These are phyloP conservation scores for Lasiodiplodia gonubiensis DNA, from an alignment of 2,329 filamentous ascomycete genomes.

Conservation along the genomic window DNA sequence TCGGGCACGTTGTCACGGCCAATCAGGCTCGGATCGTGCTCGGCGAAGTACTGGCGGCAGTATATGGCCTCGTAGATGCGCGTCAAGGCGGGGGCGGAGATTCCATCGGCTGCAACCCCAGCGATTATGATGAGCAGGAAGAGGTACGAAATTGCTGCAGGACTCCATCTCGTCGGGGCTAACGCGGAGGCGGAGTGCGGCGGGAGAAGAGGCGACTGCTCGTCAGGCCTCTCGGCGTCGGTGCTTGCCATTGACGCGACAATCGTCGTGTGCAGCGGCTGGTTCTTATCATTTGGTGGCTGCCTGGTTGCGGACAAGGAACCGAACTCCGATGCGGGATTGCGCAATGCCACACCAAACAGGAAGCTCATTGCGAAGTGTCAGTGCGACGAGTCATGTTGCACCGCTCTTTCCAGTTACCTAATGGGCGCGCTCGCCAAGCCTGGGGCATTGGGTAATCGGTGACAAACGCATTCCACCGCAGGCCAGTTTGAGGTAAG, in stretches of 20 bases:
- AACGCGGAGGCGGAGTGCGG: neutral
- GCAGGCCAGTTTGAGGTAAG: constrained; percentile 22
- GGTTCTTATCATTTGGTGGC: neutral
- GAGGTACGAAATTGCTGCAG: constrained; percentile 32
- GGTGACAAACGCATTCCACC: constrained; percentile 24
- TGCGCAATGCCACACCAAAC: neutral
- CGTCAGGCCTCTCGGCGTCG: neutral
- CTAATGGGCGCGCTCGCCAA: constrained; percentile 20
- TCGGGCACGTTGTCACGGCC: constrained; percentile 41
- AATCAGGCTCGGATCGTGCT: constrained; percentile 41
- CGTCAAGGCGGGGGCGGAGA: constrained; percentile 50
- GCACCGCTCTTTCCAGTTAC: constrained; percentile 13
- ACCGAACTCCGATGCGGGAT: constrained; percentile 5
- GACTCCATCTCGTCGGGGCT: neutral
- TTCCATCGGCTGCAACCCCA: constrained; percentile 51
- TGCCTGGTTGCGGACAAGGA: constrained; percentile 2
- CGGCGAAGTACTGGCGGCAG: constrained; percentile 57
- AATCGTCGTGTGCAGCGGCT: neutral
- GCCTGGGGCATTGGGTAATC: constrained; percentile 19
- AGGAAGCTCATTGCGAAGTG: neutral
- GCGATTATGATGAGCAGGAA: constrained; percentile 51
- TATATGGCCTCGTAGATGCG: constrained; percentile 61
- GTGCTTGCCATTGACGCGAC: neutral
- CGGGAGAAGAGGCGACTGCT: constrained; percentile 13
- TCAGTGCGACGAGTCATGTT: constrained; percentile 4